These are phyloP conservation scores for Fusarium paranaense DNA, from an alignment of 2,329 filamentous ascomycete genomes.

Conservation along the genomic window DNA sequence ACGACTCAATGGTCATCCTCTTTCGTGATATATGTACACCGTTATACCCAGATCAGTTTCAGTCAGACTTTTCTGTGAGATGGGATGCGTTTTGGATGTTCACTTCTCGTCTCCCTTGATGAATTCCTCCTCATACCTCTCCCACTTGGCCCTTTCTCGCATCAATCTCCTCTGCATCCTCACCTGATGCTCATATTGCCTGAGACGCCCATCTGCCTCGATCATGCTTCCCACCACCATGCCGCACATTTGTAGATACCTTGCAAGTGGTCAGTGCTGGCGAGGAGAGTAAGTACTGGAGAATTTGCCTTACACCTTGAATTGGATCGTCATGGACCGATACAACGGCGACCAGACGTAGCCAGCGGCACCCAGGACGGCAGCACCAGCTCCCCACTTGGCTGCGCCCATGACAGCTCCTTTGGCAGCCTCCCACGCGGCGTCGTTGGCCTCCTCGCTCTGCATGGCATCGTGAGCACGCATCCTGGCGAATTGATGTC, in stretches of 20 bases:
- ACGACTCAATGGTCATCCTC: constrained; percentile 26
- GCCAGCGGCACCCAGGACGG: constrained; percentile 70
- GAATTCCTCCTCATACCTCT: constrained; percentile 72
- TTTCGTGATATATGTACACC: constrained; percentile 32
- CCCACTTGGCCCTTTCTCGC: constrained; percentile 76
- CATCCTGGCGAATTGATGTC: constrained; percentile 31
- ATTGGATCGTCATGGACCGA: constrained; percentile 77
- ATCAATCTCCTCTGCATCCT: constrained; percentile 73
- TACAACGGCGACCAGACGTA: constrained; percentile 78
- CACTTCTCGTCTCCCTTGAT: constrained; percentile 57
- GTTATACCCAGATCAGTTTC: constrained; percentile 21
- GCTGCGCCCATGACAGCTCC: constrained; percentile 75
- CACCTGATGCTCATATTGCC: constrained; percentile 74
- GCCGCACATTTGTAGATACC: constrained; percentile 85
- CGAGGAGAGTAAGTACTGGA: not conserved
- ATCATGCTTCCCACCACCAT: constrained; percentile 85
- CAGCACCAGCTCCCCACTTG: constrained; percentile 79
- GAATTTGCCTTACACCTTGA: constrained; percentile 73
- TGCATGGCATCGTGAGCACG: constrained; percentile 63
- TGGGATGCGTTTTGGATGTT: constrained; percentile 4
- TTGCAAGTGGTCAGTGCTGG: constrained; percentile 49
- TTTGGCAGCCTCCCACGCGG: constrained; percentile 76
- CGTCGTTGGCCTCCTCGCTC: constrained; percentile 74
- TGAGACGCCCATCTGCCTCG: constrained; percentile 77
- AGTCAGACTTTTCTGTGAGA: constrained; percentile 9